phyloP scores from a whole-genome alignment of 2,329 filamentous ascomycete species.

The Chaetothyriales sp. region DNA sequence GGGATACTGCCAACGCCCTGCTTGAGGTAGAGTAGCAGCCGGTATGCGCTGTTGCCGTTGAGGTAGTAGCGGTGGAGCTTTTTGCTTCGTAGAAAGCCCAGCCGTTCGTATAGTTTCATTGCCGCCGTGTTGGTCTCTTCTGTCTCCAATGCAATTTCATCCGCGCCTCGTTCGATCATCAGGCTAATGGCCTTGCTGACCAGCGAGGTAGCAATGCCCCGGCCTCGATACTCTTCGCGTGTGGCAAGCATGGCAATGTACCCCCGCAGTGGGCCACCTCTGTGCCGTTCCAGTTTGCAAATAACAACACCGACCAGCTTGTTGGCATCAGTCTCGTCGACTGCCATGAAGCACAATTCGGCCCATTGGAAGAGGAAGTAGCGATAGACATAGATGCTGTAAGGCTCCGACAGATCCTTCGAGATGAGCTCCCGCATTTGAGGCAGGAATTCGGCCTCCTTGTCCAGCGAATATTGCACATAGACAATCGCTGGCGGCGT shows the following conservation, averaged over 20 bases:
- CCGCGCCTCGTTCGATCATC: slow-evolving; percentile 70
- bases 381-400: slow-evolving; percentile 97
- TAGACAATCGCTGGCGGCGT: slow-evolving; percentile 31
- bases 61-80: slow-evolving; percentile 88
- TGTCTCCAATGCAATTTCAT: slow-evolving; percentile 91
- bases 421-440: slow-evolving; percentile 86
- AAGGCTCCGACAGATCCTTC: slow-evolving; percentile 91
- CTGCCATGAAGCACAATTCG: slow-evolving; percentile 87
- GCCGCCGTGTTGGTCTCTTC: slow-evolving; percentile 84
- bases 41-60: slow-evolving; percentile 88
- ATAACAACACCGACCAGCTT: slow-evolving; percentile 80
- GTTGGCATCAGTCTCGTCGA: slow-evolving; percentile 37
- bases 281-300: slow-evolving; percentile 83
- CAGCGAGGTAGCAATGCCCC: slow-evolving; percentile 73
- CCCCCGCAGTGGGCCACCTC: slow-evolving; percentile 70
- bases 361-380: slow-evolving; percentile 98
- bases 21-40: slow-evolving; percentile 69
- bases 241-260: slow-evolving; percentile 99
- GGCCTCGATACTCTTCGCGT: slow-evolving; percentile 59
- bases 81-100: slow-evolving; percentile 86
- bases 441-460: slow-evolving; percentile 55
- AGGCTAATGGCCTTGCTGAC: slow-evolving; percentile 83
- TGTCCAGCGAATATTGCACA: slow-evolving; percentile 42
- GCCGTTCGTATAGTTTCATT: slow-evolving; percentile 78
- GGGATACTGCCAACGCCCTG: slow-evolving; percentile 35